Percentiles rank a stretch among this genome's conserved stretches.
Evolutionary conservation across 441 rosid species (phyloP).

Genomic region (Pelargonium fulgidum): DNA sequence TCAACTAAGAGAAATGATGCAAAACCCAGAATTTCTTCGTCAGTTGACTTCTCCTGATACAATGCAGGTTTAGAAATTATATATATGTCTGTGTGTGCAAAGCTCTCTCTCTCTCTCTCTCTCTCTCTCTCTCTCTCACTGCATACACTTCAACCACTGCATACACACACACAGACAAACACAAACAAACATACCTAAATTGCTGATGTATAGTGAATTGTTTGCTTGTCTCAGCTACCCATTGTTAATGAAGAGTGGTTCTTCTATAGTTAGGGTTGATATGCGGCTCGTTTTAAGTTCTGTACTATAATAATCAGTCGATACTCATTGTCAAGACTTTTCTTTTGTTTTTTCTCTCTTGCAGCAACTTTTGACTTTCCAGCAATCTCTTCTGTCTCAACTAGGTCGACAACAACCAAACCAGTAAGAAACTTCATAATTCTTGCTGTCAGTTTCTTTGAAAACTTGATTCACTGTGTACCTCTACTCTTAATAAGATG

Average conservation of each 20-base stretch:
- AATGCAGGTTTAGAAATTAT: conserved; percentile 40
- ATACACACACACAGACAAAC: not conserved
- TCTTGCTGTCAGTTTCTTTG: not conserved
- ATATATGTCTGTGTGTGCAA: not conserved
- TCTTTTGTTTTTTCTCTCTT: conserved; percentile 8
- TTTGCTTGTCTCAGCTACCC: not conserved
- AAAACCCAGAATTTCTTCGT: conserved; percentile 58
- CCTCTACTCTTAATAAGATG: not conserved
- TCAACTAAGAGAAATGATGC: conserved; percentile 69
- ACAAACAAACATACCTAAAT: not conserved
- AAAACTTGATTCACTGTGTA: not conserved
- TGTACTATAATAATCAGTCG: not conserved
- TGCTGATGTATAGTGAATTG: not conserved
- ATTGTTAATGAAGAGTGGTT: not conserved
- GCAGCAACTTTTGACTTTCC: conserved; percentile 55
- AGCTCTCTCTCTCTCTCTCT: not conserved
- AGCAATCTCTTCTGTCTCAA: conserved; percentile 35
- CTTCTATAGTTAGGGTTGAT: not conserved
- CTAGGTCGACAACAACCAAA: conserved; percentile 34
- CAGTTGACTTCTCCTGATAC: conserved; percentile 57
- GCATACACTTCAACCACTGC: not conserved
- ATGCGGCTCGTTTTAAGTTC: not conserved
- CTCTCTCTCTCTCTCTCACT: no score
- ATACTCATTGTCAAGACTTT: not conserved
- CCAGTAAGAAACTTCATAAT: conserved; percentile 32